Percentiles rank a stretch among this genome's conserved stretches.
phyloP scores from a whole-genome alignment of 768 basidiomycete genomes.

The Boletus fagicola region DNA sequence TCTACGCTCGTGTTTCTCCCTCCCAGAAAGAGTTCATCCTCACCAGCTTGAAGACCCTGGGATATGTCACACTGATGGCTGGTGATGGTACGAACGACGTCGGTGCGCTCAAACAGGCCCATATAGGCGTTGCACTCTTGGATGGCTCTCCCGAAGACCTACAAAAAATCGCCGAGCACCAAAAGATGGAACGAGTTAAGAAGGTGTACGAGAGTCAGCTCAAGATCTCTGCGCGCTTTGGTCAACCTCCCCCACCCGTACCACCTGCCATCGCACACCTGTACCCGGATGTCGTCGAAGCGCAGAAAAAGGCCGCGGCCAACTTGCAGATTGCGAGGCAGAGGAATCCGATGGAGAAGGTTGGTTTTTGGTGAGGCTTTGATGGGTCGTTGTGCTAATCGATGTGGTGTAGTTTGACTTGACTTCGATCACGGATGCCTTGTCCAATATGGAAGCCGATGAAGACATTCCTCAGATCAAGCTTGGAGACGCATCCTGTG shows the following conservation, averaged over 20 bases:
- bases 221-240: constrained; percentile 85
- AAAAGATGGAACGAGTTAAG: constrained; percentile 86
- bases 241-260: constrained; percentile 90
- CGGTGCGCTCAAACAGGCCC: constrained; percentile 96
- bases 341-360: constrained; percentile 90
- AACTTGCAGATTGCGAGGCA: constrained; percentile 63
- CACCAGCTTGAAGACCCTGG: constrained; percentile 82
- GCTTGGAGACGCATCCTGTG: constrained; percentile 98
- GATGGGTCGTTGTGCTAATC: constrained; percentile 1
- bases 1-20: constrained; percentile 97
- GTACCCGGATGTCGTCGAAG: constrained; percentile 87
- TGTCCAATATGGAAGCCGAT: constrained; percentile 93
- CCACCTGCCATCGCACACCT: constrained; percentile 84
- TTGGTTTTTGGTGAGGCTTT: constrained; percentile 31
- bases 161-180: constrained; percentile 90
- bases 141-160: constrained; percentile 92
- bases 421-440: constrained; percentile 72
- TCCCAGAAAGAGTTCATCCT: constrained; percentile 95
- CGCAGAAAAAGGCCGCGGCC: constrained; percentile 79
- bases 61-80: constrained; percentile 95
- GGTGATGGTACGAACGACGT: constrained; percentile 99
- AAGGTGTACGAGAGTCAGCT: constrained; percentile 97
- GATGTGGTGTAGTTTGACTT: constrained; percentile 63
- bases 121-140: constrained; percentile 90
- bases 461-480: constrained; percentile 97